Conservation (phyloP, 352 stramenopile genomes). For the Phytophthora hibernalis region DNA sequence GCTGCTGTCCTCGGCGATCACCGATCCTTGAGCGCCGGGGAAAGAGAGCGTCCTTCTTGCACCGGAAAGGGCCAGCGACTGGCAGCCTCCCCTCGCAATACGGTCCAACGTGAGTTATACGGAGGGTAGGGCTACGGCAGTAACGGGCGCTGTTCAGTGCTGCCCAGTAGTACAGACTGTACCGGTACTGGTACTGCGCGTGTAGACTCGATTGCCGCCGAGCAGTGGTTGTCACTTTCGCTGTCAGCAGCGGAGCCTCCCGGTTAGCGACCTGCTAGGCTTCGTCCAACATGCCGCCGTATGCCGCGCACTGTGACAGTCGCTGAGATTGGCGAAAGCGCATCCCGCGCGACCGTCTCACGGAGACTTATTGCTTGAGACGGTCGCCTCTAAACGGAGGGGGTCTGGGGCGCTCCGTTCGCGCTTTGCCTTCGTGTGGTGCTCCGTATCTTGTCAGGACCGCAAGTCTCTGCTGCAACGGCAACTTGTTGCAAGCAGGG, state of each 20-base stretch:
- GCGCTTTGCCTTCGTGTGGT: constrained; percentile 24
- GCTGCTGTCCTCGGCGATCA: constrained; percentile 32
- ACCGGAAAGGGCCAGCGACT: constrained; percentile 16
- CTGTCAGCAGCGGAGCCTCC: not conserved
- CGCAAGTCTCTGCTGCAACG: constrained; percentile 30
- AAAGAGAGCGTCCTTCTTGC: constrained; percentile 23
- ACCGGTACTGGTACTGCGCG: too few relatives aligned
- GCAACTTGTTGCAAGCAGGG: constrained; percentile 38
- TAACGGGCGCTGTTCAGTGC: not conserved
- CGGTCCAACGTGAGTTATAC: constrained; percentile 15
- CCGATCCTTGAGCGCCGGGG: constrained; percentile 14
- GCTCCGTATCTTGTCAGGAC: constrained; percentile 36
- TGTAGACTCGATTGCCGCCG: not conserved
- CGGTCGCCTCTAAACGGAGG: constrained; percentile 38
- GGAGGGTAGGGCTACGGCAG: not conserved
- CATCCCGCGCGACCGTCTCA: constrained; percentile 10
- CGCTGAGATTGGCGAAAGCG: constrained; percentile 24
- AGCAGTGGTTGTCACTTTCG: not conserved
- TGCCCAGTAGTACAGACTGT: too few relatives aligned
- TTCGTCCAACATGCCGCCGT: constrained; percentile 15
- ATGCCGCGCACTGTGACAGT: constrained; percentile 22
- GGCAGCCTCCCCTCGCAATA: constrained; percentile 16
- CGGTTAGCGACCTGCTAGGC: not conserved
- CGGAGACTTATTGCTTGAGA: constrained; percentile 10
- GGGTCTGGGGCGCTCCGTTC: not conserved